These are phyloP conservation scores for Mrakiaceae sp. DNA, from an alignment of 1,284 basidiomycete genomes.

Conservation along the genomic window DNA sequence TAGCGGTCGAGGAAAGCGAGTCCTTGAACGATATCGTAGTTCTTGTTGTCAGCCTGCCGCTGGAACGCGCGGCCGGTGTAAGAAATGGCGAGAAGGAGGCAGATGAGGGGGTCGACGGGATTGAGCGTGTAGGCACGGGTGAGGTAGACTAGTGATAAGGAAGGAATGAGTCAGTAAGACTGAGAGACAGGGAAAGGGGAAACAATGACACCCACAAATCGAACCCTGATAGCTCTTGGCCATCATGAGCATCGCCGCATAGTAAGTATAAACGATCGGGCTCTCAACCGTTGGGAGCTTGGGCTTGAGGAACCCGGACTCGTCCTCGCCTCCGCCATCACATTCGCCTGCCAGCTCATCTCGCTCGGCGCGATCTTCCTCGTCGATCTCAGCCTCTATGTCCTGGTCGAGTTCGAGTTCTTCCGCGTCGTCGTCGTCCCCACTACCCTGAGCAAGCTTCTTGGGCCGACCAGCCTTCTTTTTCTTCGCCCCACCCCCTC, in stretches of 20 bases:
- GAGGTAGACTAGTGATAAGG: conserved; percentile 55
- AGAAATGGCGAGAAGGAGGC: conserved; percentile 66
- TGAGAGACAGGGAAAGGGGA: not conserved
- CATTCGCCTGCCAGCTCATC: not conserved
- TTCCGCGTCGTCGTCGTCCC: not conserved
- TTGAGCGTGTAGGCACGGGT: conserved; percentile 76
- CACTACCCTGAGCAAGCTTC: not conserved
- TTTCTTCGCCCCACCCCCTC: not conserved
- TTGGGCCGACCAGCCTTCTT: not conserved
- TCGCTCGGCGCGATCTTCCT: not conserved
- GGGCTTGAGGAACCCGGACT: conserved; percentile 6
- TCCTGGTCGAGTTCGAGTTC: not conserved
- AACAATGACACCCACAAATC: conserved; percentile 51
- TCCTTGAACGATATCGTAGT: conserved; percentile 67
- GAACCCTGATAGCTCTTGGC: conserved; percentile 82
- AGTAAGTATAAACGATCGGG: conserved; percentile 63
- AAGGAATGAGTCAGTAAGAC: conserved; percentile 6
- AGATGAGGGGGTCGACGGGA: conserved; percentile 72
- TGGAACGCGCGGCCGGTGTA: conserved; percentile 84
- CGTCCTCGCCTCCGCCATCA: conserved; percentile 14
- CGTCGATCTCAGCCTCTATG: conserved; percentile 10
- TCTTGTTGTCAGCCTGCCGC: conserved; percentile 84
- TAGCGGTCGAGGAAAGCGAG: conserved; percentile 73
- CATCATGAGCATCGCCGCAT: conserved; percentile 73
- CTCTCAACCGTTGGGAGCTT: conserved; percentile 54